Conservation (phyloP, 164 flowering plant species). For the Pachysandra terminalis region DNA sequence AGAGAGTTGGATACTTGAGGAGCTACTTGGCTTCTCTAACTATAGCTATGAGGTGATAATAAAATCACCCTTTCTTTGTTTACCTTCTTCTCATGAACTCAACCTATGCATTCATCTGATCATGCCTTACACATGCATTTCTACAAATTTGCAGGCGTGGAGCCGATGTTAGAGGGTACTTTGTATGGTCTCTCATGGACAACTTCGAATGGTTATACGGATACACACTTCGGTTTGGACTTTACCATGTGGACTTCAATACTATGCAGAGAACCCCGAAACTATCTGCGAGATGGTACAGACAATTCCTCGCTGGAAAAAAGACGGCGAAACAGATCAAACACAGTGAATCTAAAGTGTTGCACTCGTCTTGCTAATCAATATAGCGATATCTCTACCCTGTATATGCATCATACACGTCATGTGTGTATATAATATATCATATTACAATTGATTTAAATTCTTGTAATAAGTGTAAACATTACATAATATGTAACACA, state of each 20-base stretch:
- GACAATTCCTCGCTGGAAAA: neutral
- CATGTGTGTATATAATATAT: no score
- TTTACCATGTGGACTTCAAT: neutral
- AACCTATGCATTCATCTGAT: no score
- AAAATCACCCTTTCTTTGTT: no score
- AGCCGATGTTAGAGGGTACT: slow-evolving; percentile 3
- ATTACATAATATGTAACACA: no score
- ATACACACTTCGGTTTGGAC: neutral
- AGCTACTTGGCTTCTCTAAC: slow-evolving; percentile 3
- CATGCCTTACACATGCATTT: neutral
- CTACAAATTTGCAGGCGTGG: neutral
- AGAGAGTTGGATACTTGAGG: neutral
- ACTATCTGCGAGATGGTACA: slow-evolving; percentile 1
- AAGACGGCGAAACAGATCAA: neutral
- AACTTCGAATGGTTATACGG: slow-evolving; percentile 5
- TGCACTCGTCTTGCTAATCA: neutral
- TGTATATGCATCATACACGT: no score
- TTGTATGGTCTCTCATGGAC: slow-evolving; percentile 1
- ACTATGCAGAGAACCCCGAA: slow-evolving; percentile 2
- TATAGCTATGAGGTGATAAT: neutral
- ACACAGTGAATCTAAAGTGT: neutral
- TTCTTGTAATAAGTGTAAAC: no score
- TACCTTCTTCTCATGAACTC: no score
- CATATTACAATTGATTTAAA: no score
- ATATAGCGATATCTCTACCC: no score